These are phyloP conservation scores for Ustanciosporium gigantosporum DNA, from an alignment of 1,284 basidiomycete species.

Conservation along the genomic window DNA sequence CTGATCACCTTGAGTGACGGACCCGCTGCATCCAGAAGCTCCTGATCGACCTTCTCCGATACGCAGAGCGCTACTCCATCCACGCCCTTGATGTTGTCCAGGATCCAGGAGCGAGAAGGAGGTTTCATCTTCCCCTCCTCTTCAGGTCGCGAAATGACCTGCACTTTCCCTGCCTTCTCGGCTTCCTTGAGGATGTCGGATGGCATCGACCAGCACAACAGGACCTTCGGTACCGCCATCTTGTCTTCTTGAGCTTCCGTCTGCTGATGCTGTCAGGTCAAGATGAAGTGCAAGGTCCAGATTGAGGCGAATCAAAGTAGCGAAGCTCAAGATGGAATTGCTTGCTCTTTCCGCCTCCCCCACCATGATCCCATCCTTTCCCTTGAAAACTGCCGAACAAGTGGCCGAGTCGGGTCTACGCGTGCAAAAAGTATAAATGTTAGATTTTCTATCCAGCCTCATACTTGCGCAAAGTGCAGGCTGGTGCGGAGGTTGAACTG, in stretches of 20 bases:
- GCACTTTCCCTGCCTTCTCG: conserved; percentile 26
- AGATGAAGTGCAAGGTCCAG: no score
- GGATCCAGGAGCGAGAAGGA: conserved; percentile 70
- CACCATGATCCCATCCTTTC: no score
- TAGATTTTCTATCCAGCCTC: no score
- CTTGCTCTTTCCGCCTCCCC: no score
- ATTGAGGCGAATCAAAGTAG: no score
- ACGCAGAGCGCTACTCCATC: conserved; percentile 72
- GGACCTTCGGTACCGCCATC: conserved; percentile 28
- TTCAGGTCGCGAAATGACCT: conserved; percentile 71
- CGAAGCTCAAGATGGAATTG: no score
- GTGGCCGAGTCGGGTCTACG: no score
- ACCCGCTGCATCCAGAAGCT: conserved; percentile 44
- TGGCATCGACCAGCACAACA: conserved; percentile 26
- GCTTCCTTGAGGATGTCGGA: conserved; percentile 15
- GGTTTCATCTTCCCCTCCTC: conserved; percentile 62
- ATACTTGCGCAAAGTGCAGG: no score
- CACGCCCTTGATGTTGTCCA: conserved; percentile 73
- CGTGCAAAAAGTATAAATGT: no score
- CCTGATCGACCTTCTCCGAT: conserved; percentile 72
- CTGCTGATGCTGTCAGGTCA: conserved; percentile 1
- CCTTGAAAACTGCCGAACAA: no score
- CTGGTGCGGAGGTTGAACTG: no score
- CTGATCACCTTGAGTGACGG: conserved; percentile 76
- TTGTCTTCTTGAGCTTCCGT: no score